These are phyloP conservation scores for Bipolaris cookei DNA, from an alignment of 2,329 filamentous ascomycete species.

Conservation along the genomic window DNA sequence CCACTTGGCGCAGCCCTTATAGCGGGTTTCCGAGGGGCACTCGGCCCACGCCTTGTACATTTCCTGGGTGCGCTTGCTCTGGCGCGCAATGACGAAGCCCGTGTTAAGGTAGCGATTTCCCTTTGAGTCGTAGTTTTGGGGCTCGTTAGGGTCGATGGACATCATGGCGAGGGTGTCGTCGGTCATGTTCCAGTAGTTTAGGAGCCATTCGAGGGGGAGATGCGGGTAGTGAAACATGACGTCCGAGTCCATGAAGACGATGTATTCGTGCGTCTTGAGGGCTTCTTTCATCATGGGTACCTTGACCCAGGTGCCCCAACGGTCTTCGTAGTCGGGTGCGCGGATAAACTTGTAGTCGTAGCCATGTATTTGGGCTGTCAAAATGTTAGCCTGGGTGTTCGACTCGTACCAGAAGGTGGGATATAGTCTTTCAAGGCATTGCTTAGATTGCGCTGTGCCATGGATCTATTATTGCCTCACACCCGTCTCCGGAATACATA, in stretches of 20 bases:
- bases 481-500: conserved; percentile 14
- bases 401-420: background rate
- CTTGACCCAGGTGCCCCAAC: conserved; percentile 58
- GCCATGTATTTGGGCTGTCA: conserved; percentile 55
- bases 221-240: conserved; percentile 56
- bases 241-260: conserved; percentile 59
- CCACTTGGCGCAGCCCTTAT: conserved; percentile 46
- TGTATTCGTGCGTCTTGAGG: conserved; percentile 52
- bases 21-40: conserved; percentile 45
- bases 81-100: conserved; percentile 54
- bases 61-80: conserved; percentile 47
- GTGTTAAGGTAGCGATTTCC: conserved; percentile 54
- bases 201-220: conserved; percentile 58
- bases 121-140: conserved; percentile 52
- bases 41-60: conserved; percentile 50
- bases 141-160: conserved; percentile 54
- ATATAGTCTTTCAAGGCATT: background rate
- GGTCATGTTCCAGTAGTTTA: conserved; percentile 59
- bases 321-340: conserved; percentile 51
- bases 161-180: conserved; percentile 55
- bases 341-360: conserved; percentile 59
- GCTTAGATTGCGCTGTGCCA: background rate
- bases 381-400: conserved; percentile 17
- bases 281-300: conserved; percentile 55
- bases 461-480: background rate